Evolutionary conservation across 2,329 filamentous ascomycete genomes (phyloP), one percentile per base, ranked within the genome.

Genomic region (Calonectria montana): DNA sequence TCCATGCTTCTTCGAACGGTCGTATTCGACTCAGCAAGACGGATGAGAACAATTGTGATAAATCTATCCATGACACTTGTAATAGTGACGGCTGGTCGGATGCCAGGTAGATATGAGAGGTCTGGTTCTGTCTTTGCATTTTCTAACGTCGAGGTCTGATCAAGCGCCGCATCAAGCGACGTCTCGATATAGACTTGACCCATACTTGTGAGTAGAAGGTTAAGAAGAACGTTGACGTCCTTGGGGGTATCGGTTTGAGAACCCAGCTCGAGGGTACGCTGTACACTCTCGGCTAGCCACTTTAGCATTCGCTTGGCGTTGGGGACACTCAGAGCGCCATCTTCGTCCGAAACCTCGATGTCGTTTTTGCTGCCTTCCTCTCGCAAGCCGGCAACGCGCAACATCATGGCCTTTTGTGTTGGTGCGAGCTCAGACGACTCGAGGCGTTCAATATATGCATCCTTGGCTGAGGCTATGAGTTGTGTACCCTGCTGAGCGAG

Each of bases 241-340:
- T 97, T 98, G 18, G 97, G 95, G 5, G 95, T 98, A 77, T 99
- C 97, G 69, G 90, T 93, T 64, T 92, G 92, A 27, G 94, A 93
- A 27, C 94, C 95, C n/a, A 99, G 88, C 82, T 99, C 97, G 12
- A 99, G 88, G 0, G 95, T 95, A 74, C 97, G 90, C 45, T 97
- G 94, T 27, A 99, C 96, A 73, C 94, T 95, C 86, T 99, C 97
- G 2, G 97, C 97, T 47, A 99, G 87, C 97, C 97, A 99, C 81
- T 94, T 97, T 72, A 99, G 89, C 96, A 99, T 99, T 69, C 97
- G 91, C 85, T 98, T 98, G n/a, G 96, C 94, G 81, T 94, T 95
- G n/a, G 91, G 88, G 5, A 97, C 87, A 76, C 92, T 96, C 29
- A 98, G 86, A 69, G 91, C 88, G 39, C 97, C 97, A 79, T 99